Conservation (phyloP, 108 stramenopile genomes). For the Cyclotella sp. region DNA sequence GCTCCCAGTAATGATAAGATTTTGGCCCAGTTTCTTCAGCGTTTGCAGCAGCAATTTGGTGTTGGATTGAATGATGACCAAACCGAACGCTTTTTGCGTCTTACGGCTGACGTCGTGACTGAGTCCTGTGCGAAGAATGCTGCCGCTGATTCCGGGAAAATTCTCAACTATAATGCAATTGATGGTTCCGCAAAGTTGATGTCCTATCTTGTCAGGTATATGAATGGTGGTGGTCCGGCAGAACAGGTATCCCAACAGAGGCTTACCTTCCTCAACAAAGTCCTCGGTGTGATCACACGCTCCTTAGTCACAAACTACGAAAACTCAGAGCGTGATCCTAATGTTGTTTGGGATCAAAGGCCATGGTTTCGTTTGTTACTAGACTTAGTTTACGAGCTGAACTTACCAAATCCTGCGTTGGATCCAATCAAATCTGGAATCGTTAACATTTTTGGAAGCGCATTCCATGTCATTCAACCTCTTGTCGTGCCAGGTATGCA, state of each 20-base stretch:
- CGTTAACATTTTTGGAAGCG: slow-evolving; percentile 90
- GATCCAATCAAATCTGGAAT: slow-evolving; percentile 80
- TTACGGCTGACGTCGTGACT: slow-evolving; percentile 90
- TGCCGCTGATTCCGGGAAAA: slow-evolving; percentile 15
- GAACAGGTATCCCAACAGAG: slow-evolving; percentile 77
- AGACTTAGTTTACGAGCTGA: slow-evolving; percentile 93
- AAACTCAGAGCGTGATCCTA: slow-evolving; percentile 51
- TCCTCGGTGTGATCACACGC: slow-evolving; percentile 83
- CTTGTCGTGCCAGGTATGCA: slow-evolving; percentile 85
- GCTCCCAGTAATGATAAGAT: slow-evolving; percentile 86
- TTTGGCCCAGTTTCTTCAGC: slow-evolving; percentile 87
- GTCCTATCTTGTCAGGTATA: slow-evolving; percentile 85
- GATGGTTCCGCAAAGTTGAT: slow-evolving; percentile 95
- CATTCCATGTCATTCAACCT: slow-evolving; percentile 96
- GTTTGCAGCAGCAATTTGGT: slow-evolving; percentile 87
- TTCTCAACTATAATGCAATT: slow-evolving; percentile 87
- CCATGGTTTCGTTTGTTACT: slow-evolving; percentile 98
- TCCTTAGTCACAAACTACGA: slow-evolving; percentile 84
- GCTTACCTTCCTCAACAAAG: slow-evolving; percentile 90
- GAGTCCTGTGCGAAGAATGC: slow-evolving; percentile 81
- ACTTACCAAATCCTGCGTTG: slow-evolving; percentile 80
- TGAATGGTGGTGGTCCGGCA: slow-evolving; percentile 68
- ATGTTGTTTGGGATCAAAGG: slow-evolving; percentile 87
- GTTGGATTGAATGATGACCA: slow-evolving; percentile 92
- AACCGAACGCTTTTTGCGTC: slow-evolving; percentile 95